Percentiles rank a stretch among this genome's conserved stretches.
phyloP scores from a whole-genome alignment of 352 stramenopile species.

The Globisporangium lucens region DNA sequence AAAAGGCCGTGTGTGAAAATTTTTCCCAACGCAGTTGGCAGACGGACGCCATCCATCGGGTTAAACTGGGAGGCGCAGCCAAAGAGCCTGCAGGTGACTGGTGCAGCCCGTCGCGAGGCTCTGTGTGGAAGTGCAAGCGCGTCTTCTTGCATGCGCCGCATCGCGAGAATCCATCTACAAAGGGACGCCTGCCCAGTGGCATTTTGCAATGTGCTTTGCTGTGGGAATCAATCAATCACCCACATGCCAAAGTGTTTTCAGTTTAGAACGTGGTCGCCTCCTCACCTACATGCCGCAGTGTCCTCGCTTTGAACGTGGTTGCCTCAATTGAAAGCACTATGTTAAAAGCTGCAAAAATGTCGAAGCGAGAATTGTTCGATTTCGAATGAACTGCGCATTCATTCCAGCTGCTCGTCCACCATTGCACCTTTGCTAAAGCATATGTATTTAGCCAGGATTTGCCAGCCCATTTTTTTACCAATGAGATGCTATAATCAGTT shows the following conservation, averaged over 20 bases:
- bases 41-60: neutral
- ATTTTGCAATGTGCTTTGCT: neutral
- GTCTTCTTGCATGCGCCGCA: neutral
- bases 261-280: neutral
- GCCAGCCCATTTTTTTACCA: neutral
- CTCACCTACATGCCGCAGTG: neutral
- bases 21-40: conserved; percentile 1
- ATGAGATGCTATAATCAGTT: neutral
- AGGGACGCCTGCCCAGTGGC: no score
- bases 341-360: neutral
- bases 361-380: neutral
- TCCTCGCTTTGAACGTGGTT: neutral
- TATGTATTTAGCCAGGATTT: neutral
- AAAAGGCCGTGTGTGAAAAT: neutral
- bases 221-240: no score
- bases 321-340: neutral
- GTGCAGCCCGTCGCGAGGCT: conserved; percentile 2
- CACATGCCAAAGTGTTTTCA: neutral
- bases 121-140: neutral
- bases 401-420: neutral
- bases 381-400: conserved; percentile 2
- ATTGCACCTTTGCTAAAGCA: neutral
- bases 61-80: neutral
- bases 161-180: neutral
- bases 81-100: neutral